These are phyloP conservation scores for Suillus lakei DNA, from an alignment of 768 basidiomycete species.

Conservation along the genomic window DNA sequence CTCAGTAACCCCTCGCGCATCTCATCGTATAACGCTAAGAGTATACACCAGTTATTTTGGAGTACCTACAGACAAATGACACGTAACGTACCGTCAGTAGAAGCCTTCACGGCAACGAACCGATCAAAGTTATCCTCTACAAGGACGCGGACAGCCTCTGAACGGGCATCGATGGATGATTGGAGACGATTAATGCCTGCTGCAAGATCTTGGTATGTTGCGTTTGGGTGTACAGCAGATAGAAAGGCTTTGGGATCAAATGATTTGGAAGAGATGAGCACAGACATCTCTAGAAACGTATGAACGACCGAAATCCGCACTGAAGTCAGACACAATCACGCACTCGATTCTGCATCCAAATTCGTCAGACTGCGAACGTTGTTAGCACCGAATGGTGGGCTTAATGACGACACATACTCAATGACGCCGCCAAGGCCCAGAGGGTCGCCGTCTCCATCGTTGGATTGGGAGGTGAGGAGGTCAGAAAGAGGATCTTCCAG, in stretches of 20 bases:
- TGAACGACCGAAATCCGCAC: slow-evolving; percentile 13
- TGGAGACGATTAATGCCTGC: slow-evolving; percentile 76
- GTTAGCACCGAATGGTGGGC: slow-evolving; percentile 11
- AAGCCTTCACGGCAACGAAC: slow-evolving; percentile 96
- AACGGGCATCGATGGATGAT: slow-evolving; percentile 84
- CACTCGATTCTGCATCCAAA: slow-evolving; percentile 82
- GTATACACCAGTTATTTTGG: background rate
- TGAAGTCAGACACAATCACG: slow-evolving; percentile 33
- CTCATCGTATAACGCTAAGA: slow-evolving; percentile 81
- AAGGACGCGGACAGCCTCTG: slow-evolving; percentile 91
- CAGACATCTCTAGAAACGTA: slow-evolving; percentile 64
- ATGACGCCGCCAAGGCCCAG: slow-evolving; percentile 73
- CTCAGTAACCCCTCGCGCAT: slow-evolving; percentile 91
- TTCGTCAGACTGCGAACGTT: slow-evolving; percentile 53
- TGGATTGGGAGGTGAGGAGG: slow-evolving; percentile 60
- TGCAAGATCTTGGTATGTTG: slow-evolving; percentile 90
- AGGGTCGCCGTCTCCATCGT: slow-evolving; percentile 72
- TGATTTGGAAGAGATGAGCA: slow-evolving; percentile 88
- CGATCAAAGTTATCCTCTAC: slow-evolving; percentile 99
- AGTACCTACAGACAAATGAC: slow-evolving; percentile 8
- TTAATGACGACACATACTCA: slow-evolving; percentile 50
- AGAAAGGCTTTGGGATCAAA: slow-evolving; percentile 97
- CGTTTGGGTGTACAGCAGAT: slow-evolving; percentile 90
- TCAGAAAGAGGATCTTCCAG: slow-evolving; percentile 76
- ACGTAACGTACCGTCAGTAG: slow-evolving; percentile 78